Conservation (phyloP, 148 eudicot species). For the Rhododendron vialii region DNA sequence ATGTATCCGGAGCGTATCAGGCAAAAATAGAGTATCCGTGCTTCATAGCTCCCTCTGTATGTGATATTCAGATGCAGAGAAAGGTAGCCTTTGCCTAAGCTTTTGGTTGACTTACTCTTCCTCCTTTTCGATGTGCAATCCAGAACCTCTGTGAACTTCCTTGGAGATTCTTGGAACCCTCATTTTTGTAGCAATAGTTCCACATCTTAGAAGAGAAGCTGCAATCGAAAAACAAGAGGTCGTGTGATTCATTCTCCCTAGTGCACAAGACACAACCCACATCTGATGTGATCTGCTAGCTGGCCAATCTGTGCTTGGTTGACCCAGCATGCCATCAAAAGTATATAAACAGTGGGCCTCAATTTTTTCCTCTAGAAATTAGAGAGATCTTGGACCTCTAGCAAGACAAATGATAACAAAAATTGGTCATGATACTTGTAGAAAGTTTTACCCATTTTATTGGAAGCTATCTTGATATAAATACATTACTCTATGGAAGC, state of each 20-base stretch:
- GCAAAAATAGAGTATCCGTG: too few relatives aligned
- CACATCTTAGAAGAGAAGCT: background rate
- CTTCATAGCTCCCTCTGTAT: background rate
- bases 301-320: background rate
- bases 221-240: background rate
- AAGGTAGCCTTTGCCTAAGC: background rate
- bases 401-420: too few relatives aligned
- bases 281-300: background rate
- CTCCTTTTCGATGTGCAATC: background rate
- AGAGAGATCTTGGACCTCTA: background rate
- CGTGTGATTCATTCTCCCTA: background rate
- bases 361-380: background rate
- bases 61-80: background rate
- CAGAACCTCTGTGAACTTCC: background rate
- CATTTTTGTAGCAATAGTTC: background rate
- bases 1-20: too few relatives aligned
- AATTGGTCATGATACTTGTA: too few relatives aligned
- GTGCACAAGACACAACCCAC: too few relatives aligned
- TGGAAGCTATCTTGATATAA: too few relatives aligned
- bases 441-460: too few relatives aligned
- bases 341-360: background rate
- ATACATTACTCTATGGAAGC: too few relatives aligned
- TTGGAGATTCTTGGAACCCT: background rate
- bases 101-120: background rate
- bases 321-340: background rate